These are phyloP conservation scores for Trypanosoma cruzi DNA, from an alignment of 208 protist genomes.

Conservation along the genomic window DNA sequence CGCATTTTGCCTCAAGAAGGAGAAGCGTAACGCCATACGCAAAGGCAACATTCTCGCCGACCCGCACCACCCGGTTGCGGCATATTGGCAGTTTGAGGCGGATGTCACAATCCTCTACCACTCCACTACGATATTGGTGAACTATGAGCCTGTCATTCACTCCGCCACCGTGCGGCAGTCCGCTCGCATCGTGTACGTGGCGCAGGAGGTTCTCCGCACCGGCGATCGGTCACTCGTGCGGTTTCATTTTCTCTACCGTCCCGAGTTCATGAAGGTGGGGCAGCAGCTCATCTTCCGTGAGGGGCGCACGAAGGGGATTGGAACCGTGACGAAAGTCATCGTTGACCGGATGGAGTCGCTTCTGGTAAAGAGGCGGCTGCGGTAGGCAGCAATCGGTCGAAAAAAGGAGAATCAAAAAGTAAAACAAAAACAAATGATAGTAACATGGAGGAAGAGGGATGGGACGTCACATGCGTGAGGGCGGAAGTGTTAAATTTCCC, in stretches of 20 bases:
- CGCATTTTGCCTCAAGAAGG: constrained; percentile 95
- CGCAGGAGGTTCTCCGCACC: constrained; percentile 93
- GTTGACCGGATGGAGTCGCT: constrained; percentile 43
- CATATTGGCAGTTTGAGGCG: constrained; percentile 96
- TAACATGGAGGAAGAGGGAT: neutral
- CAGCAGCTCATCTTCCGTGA: constrained; percentile 95
- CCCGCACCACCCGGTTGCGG: constrained; percentile 46
- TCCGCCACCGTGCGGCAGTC: constrained; percentile 91
- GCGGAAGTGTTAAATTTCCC: too few relatives aligned
- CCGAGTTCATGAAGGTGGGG: constrained; percentile 93
- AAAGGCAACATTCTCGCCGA: constrained; percentile 95
- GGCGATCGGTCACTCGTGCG: constrained; percentile 92
- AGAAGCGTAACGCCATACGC: constrained; percentile 92
- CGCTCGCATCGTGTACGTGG: constrained; percentile 85
- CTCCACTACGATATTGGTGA: constrained; percentile 96
- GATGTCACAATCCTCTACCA: constrained; percentile 98
- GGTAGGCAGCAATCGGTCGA: neutral
- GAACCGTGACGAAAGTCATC: constrained; percentile 80
- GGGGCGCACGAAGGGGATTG: constrained; percentile 94
- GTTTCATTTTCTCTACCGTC: constrained; percentile 95
- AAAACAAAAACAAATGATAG: neutral
- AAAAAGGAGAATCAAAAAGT: neutral
- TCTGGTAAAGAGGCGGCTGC: constrained; percentile 40
- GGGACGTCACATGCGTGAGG: too few relatives aligned
- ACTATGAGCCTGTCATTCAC: constrained; percentile 98